phyloP scores from a whole-genome alignment of 805 yeast genomes.

The Pichia sporocuriosa region DNA sequence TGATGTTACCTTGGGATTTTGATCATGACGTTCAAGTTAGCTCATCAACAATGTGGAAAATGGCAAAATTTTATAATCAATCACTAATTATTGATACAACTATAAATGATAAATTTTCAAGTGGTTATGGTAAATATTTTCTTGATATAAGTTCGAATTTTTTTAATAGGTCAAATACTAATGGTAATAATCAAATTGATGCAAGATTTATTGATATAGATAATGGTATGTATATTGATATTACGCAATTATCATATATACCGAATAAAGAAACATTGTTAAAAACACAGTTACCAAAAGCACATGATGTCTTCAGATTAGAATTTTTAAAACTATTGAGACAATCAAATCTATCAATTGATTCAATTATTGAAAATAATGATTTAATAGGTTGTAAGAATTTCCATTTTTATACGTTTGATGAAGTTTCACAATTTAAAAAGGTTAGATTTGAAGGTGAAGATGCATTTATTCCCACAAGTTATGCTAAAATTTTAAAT shows the following conservation, averaged over 20 bases:
- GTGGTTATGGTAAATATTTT: constrained; percentile 28
- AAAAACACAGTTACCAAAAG: too few relatives aligned
- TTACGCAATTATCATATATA: constrained; percentile 29
- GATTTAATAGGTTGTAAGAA: constrained; percentile 41
- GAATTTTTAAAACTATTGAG: constrained; percentile 15
- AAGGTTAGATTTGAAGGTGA: constrained; percentile 52
- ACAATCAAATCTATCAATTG: constrained; percentile 10
- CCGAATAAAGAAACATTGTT: constrained; percentile 1
- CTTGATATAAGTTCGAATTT: constrained; percentile 30
- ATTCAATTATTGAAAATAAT: constrained; percentile 7
- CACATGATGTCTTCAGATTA: too few relatives aligned
- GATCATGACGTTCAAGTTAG: constrained; percentile 58
- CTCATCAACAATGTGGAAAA: constrained; percentile 32
- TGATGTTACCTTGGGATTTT: constrained; percentile 51
- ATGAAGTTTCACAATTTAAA: constrained; percentile 46
- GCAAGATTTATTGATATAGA: constrained; percentile 47
- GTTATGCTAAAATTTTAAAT: constrained; percentile 28
- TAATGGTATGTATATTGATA: constrained; percentile 41
- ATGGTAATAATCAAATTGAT: constrained; percentile 45
- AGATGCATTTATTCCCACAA: constrained; percentile 38
- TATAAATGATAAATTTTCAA: constrained; percentile 14
- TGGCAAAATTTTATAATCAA: constrained; percentile 43
- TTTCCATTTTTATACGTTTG: constrained; percentile 44
- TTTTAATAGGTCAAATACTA: constrained; percentile 31
- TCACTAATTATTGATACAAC: constrained; percentile 38